Evolutionary conservation across 2,329 filamentous ascomycete species (phyloP).

Genomic region (Alternaria gansuensis): DNA sequence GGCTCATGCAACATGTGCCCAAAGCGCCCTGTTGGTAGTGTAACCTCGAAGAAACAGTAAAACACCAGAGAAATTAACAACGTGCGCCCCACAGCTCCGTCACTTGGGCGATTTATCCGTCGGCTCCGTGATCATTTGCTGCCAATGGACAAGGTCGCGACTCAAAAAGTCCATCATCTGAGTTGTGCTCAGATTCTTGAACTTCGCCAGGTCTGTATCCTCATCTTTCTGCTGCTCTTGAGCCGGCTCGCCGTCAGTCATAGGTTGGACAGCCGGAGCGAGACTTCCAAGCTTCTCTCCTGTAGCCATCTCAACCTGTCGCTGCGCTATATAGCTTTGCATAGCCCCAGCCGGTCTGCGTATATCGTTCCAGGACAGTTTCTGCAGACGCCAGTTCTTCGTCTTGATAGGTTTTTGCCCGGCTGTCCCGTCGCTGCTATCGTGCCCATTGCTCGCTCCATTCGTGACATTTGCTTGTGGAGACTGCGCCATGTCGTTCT

Average conservation of each 20-base stretch:
- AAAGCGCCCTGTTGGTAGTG: slow-evolving; percentile 15
- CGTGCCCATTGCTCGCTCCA: slow-evolving; percentile 51
- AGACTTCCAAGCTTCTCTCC: slow-evolving; percentile 57
- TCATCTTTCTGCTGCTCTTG: slow-evolving; percentile 54
- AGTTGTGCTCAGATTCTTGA: slow-evolving; percentile 77
- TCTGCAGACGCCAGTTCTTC: slow-evolving; percentile 63
- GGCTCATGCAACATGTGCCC: slow-evolving; percentile 2
- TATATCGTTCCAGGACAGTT: slow-evolving; percentile 86
- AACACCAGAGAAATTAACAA: not conserved
- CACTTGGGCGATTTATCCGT: slow-evolving; percentile 38
- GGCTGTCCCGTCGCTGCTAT: slow-evolving; percentile 66
- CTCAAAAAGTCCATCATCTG: slow-evolving; percentile 93
- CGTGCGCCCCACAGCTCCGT: not conserved
- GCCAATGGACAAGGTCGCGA: slow-evolving; percentile 83
- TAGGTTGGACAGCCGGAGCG: slow-evolving; percentile 39
- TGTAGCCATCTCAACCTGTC: slow-evolving; percentile 81
- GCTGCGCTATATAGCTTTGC: slow-evolving; percentile 87
- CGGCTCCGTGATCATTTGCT: slow-evolving; percentile 61
- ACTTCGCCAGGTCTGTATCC: slow-evolving; percentile 54
- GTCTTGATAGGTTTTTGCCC: slow-evolving; percentile 68
- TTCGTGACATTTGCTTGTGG: slow-evolving; percentile 47
- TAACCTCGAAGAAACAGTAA: not conserved
- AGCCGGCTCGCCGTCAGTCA: slow-evolving; percentile 36
- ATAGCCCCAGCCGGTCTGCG: slow-evolving; percentile 84
- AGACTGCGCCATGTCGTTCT: slow-evolving; percentile 43